Evolutionary conservation across 2,329 filamentous ascomycete genomes (phyloP), one percentile per base, ranked within the genome.

Genomic region (Huntiella decipiens): DNA sequence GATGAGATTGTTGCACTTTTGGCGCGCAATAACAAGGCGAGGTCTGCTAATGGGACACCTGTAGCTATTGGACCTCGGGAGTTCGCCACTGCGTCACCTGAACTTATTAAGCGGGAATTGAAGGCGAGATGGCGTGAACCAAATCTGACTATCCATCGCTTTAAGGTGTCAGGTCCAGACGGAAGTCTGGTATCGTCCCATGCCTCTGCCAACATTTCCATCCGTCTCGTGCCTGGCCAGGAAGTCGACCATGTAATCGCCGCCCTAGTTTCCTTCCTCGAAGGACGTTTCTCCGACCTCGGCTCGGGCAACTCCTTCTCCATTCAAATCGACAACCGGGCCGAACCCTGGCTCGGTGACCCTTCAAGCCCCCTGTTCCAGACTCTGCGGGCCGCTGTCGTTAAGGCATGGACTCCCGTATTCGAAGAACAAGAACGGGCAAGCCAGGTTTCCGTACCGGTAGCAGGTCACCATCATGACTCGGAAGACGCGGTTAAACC

Each of bases 51-150:
- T 12, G 35, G 36, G n/a, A 13, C 5, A 36, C 22, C 19, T 31
- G 16, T 32, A 17, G 37, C 32, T n/a, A 33, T 17, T 22, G 13
- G 13, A 13, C 40, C 40, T 4, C 13, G 40, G 10, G 40, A 43
- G 22, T 43, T 43, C 13, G 28, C 28, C 12, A 34, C 34, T 13
- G 34, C 40, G 15, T 22, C 19, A 15, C 38, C 48, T 7, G 44
- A 47, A 2, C 32, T 38, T 13, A 73, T 96, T 40, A 87, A 88
- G 50, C 70, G 77, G 34, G 86, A 81, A 2, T 70, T 98, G 4
- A 93, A 94, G 81, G 82, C 87, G 8, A 74, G 87, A 47, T 98
- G 91, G 91, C 78, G 91, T 16, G 87, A 96, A 56, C 86, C 91
- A 0, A 94, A 92, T 43, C 66, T 98, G 44, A 96, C 91, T 0